These are phyloP conservation scores for Hemileccinum impolitum DNA, from an alignment of 768 basidiomycete genomes.

Conservation along the genomic window DNA sequence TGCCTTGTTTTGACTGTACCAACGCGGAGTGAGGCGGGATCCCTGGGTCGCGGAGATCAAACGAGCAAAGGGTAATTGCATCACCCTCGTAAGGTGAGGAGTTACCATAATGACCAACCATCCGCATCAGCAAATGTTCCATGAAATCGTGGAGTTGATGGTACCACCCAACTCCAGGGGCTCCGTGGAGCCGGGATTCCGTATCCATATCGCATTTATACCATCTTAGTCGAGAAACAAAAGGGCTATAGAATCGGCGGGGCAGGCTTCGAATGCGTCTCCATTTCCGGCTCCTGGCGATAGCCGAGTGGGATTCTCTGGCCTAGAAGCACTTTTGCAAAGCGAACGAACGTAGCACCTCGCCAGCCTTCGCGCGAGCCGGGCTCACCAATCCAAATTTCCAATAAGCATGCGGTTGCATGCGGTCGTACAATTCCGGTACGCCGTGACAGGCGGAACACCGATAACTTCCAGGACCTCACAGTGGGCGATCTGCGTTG, in stretches of 20 bases:
- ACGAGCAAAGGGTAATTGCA: slow-evolving; percentile 7
- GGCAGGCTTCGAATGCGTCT: neutral
- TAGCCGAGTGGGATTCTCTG: neutral
- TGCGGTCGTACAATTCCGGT: neutral
- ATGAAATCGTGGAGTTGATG: slow-evolving; percentile 1
- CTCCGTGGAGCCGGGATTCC: slow-evolving; percentile 20
- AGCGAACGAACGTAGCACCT: neutral
- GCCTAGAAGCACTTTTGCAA: neutral
- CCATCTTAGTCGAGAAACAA: neutral
- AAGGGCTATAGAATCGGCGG: neutral
- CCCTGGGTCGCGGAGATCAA: slow-evolving; percentile 31
- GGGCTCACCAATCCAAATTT: neutral
- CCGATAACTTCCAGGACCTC: neutral
- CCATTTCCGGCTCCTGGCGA: neutral
- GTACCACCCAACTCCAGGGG: slow-evolving; percentile 19
- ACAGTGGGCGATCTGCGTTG: neutral
- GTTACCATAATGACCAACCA: neutral
- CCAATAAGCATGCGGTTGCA: neutral
- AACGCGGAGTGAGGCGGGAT: slow-evolving; percentile 7
- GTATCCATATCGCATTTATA: slow-evolving; percentile 1
- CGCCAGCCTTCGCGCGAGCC: neutral
- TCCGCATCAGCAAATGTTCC: slow-evolving; percentile 3
- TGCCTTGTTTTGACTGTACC: slow-evolving; percentile 13
- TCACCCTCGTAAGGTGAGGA: neutral
- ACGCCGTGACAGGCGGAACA: neutral